Conservation (phyloP, 805 yeast species). For the Kuraishia cidri region DNA sequence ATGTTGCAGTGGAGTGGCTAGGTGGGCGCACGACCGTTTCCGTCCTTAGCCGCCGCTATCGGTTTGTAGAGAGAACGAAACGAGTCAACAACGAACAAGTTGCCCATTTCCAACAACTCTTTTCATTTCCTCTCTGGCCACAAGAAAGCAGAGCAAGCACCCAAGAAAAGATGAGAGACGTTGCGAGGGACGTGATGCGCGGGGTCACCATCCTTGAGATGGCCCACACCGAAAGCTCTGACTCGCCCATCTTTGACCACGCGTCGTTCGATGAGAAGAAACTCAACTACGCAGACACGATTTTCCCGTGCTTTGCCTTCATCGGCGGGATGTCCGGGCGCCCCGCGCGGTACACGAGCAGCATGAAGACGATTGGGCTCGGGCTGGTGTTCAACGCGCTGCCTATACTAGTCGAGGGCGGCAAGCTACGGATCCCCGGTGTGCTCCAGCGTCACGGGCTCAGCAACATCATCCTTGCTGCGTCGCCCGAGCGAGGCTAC, state of each 20-base stretch:
- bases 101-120: too few relatives aligned
- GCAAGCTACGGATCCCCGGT: conserved; percentile 9
- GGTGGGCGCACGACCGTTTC: too few relatives aligned
- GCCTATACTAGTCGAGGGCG: conserved; percentile 6
- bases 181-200: conserved; percentile 6
- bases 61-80: too few relatives aligned
- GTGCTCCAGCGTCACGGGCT: conserved; percentile 13
- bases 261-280: conserved; percentile 9
- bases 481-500: background rate
- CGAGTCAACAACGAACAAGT: too few relatives aligned
- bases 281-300: conserved; percentile 11
- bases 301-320: conserved; percentile 12
- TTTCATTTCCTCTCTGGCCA: too few relatives aligned
- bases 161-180: background rate
- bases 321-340: conserved; percentile 8
- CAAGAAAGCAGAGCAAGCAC: too few relatives aligned
- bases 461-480: conserved; percentile 8
- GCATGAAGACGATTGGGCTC: conserved; percentile 9
- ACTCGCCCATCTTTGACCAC: conserved; percentile 9
- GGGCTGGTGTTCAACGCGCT: conserved; percentile 9
- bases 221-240: conserved; percentile 10
- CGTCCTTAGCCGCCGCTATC: too few relatives aligned
- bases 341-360: conserved; percentile 6
- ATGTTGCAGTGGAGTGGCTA: too few relatives aligned
- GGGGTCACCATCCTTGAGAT: conserved; percentile 11